Evolutionary conservation across 1,139 yeast genomes (phyloP).

Genomic region (Diutina neorugosa): DNA sequence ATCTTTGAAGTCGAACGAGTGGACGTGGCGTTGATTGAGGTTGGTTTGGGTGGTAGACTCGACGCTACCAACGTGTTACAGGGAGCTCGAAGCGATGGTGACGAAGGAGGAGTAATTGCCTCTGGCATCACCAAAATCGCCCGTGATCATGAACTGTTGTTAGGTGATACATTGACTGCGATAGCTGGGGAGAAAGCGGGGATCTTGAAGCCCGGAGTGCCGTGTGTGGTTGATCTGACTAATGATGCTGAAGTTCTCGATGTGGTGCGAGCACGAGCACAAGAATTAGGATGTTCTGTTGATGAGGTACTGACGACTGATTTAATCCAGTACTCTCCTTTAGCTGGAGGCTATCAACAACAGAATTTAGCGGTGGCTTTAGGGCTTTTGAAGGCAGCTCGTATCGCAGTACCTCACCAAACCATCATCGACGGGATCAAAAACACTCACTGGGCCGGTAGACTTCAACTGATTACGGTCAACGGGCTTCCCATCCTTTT

Average conservation of each 20-base stretch:
- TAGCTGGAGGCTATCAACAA: conserved; percentile 61
- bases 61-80: conserved; percentile 75
- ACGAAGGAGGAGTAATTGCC: conserved; percentile 34
- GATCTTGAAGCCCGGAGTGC: conserved; percentile 48
- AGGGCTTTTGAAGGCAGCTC: conserved; percentile 33
- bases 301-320: conserved; percentile 10
- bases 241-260: conserved; percentile 41
- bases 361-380: conserved; percentile 63
- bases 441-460: conserved; percentile 46
- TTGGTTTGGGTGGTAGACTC: conserved; percentile 78
- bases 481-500: conserved; percentile 30
- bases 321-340: conserved; percentile 31
- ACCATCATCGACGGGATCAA: conserved; percentile 39
- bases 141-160: conserved; percentile 64
- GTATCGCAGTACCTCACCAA: conserved; percentile 6
- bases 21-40: conserved; percentile 71
- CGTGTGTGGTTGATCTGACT: conserved; percentile 63
- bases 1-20: conserved; percentile 51
- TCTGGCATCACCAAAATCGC: conserved; percentile 80
- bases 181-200: conserved; percentile 82
- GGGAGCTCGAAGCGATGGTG: conserved; percentile 17
- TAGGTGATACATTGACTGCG: conserved; percentile 50
- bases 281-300: conserved; percentile 10
- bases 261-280: conserved; percentile 21
- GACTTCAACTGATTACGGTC: conserved; percentile 36